Evolutionary conservation across 768 basidiomycete genomes (phyloP).

Genomic region (Hericium alpestre): DNA sequence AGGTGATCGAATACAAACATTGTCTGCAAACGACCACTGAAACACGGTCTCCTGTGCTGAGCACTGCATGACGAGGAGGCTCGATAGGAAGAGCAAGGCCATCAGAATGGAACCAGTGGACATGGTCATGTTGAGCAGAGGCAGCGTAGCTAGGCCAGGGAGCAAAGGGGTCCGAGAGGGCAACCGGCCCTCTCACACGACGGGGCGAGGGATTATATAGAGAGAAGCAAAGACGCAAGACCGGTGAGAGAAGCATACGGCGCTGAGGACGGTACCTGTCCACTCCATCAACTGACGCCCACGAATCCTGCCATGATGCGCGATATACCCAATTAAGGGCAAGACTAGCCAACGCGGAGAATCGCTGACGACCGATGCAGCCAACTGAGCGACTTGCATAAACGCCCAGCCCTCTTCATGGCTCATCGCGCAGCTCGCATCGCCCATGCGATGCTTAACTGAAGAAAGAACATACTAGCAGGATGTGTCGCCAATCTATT

Average conservation of each 20-base stretch:
- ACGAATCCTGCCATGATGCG: background rate
- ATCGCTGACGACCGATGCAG: background rate
- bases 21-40: background rate
- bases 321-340: background rate
- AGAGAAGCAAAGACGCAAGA: background rate
- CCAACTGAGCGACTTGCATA: background rate
- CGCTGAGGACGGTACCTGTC: background rate
- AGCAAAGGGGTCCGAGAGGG: background rate
- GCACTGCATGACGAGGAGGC: background rate
- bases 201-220: background rate
- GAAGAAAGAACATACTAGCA: background rate
- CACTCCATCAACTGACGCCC: background rate
- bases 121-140: background rate
- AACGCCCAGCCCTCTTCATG: background rate
- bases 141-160: background rate
- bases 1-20: background rate
- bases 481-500: background rate
- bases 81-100: background rate
- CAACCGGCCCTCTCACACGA: background rate
- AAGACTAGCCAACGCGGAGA: background rate
- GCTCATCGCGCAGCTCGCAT: background rate
- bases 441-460: background rate
- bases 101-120: background rate
- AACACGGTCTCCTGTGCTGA: background rate
- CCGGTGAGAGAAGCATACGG: background rate